Evolutionary conservation across 805 yeast genomes (phyloP).

Genomic region (Groenewaldozyma salmanticensis): DNA sequence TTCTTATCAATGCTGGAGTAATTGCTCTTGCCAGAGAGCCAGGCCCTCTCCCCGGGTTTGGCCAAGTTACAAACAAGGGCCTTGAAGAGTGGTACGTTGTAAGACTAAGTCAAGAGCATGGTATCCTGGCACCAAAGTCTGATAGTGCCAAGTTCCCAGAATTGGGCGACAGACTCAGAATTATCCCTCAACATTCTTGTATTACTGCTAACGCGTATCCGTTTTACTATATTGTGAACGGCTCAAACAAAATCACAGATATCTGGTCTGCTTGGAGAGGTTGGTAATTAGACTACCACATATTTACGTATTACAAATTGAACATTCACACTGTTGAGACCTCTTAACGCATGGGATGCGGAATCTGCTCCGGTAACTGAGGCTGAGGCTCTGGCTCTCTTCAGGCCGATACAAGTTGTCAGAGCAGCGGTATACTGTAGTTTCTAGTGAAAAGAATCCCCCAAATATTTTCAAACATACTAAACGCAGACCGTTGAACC

Average conservation of each 20-base stretch:
- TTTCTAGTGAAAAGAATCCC: too few species aligned
- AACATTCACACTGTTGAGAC: too few species aligned
- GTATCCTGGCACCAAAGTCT: constrained; percentile 44
- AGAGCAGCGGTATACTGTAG: too few species aligned
- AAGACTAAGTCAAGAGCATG: constrained; percentile 72
- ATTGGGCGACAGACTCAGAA: constrained; percentile 42
- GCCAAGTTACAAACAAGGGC: constrained; percentile 34
- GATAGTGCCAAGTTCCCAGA: constrained; percentile 20
- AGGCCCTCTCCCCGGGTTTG: constrained; percentile 53
- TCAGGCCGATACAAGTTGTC: too few species aligned
- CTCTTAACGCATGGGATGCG: too few species aligned
- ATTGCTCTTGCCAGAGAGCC: constrained; percentile 58
- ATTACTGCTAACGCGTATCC: constrained; percentile 56
- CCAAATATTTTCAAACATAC: too few species aligned
- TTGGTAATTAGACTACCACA: constrained; percentile 22
- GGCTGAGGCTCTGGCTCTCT: too few species aligned
- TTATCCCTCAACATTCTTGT: constrained; percentile 66
- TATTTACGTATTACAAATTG: not conserved
- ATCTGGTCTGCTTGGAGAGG: constrained; percentile 59
- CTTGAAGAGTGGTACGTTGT: constrained; percentile 53
- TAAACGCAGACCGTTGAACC: too few species aligned
- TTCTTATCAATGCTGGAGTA: constrained; percentile 63
- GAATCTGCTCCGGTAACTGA: too few species aligned
- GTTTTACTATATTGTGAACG: constrained; percentile 47
- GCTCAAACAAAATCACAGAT: constrained; percentile 41